A percentile compares a stretch with the other conserved stretches of the same genome.
Conservation (phyloP, 345 rosid species). For the Luvunga scandens region DNA sequence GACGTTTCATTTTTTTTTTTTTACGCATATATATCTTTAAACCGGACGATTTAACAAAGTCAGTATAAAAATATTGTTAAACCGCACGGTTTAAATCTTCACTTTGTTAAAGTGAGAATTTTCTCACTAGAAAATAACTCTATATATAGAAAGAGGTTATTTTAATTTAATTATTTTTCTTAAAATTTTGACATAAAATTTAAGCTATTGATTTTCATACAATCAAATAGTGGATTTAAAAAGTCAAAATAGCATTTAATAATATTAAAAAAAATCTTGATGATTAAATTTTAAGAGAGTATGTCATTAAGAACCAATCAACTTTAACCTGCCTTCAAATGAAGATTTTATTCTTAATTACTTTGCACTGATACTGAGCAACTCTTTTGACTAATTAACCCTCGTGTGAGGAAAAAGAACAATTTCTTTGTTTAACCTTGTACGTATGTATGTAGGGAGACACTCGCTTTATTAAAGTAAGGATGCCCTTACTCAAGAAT, state of each 20-base stretch:
- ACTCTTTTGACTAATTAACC: constrained; percentile 34
- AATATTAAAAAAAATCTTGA: too few species aligned
- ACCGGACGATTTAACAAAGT: too few species aligned
- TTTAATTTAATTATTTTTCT: too few species aligned
- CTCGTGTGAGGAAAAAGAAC: background rate
- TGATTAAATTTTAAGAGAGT: background rate
- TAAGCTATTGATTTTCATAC: too few species aligned
- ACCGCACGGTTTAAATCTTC: accelerated
- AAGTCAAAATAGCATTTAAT: too few species aligned
- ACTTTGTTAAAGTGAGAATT: accelerated
- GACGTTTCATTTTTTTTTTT: too few species aligned
- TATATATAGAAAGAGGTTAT: accelerated
- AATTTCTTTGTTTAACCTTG: background rate
- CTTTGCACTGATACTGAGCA: constrained; percentile 27
- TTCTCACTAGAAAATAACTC: too few species aligned
- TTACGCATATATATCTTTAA: accelerated
- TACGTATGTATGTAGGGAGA: too few species aligned
- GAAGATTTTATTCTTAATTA: constrained; percentile 26
- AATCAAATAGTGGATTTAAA: too few species aligned
- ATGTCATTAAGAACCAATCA: constrained; percentile 2
- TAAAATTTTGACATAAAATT: too few species aligned
- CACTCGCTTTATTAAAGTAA: too few species aligned
- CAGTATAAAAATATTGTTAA: too few species aligned
- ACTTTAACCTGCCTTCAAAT: constrained; percentile 9
- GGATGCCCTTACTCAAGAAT: accelerated